Conservation (phyloP, 768 basidiomycete species). For the Suillus ampliporus region DNA sequence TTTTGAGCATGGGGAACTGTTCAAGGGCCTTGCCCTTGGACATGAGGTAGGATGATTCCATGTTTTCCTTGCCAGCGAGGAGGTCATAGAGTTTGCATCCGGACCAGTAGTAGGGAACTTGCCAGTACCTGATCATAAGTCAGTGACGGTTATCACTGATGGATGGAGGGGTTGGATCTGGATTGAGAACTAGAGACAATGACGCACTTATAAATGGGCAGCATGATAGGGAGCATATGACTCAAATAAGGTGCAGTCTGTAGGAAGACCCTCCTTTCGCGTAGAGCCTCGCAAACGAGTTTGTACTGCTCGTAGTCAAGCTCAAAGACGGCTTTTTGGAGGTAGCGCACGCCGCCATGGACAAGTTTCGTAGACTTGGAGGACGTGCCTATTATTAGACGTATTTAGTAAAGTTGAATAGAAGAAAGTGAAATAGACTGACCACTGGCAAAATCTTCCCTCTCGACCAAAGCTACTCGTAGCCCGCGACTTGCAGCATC, state of each 20-base stretch:
- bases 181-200: not conserved
- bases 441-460: constrained; percentile 93
- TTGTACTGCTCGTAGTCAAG: constrained; percentile 97
- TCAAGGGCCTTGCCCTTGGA: constrained; percentile 92
- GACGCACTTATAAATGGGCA: constrained; percentile 90
- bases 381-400: constrained; percentile 70
- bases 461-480: constrained; percentile 91
- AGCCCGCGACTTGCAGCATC: constrained; percentile 93
- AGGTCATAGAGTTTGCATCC: constrained; percentile 98
- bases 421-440: constrained; percentile 23
- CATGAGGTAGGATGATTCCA: constrained; percentile 96
- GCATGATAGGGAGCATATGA: constrained; percentile 94
- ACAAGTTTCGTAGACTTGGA: constrained; percentile 98
- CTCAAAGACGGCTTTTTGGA: constrained; percentile 95
- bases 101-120: constrained; percentile 93
- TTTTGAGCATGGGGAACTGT: constrained; percentile 96
- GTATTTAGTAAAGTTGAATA: not conserved
- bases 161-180: not conserved
- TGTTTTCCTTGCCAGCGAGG: constrained; percentile 94
- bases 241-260: constrained; percentile 95
- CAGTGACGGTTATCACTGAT: constrained; percentile 5
- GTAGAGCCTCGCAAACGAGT: constrained; percentile 92
- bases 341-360: constrained; percentile 96
- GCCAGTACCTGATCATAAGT: constrained; percentile 75
- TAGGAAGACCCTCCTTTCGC: constrained; percentile 91